Evolutionary conservation across 352 stramenopile genomes (phyloP).

Genomic region (Pythium myriotylum): DNA sequence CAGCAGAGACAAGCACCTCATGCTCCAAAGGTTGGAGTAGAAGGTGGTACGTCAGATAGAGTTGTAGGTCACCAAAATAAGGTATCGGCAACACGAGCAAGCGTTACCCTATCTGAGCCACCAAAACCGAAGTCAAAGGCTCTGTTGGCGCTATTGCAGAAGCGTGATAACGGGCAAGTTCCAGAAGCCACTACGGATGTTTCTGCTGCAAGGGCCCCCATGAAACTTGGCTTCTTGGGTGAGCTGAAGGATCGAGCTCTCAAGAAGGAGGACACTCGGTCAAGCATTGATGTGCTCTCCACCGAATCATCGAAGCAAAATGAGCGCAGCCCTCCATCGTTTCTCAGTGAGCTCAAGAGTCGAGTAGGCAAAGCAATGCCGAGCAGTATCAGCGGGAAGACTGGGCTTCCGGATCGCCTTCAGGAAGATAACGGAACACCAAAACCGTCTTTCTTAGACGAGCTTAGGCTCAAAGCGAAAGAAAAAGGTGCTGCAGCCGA

Average conservation of each 20-base stretch:
- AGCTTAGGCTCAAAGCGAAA: conserved; percentile 17
- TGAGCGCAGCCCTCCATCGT: background rate
- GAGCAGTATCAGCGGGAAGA: no score
- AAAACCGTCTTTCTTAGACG: conserved; percentile 22
- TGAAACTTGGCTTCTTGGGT: conserved; percentile 21
- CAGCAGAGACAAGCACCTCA: background rate
- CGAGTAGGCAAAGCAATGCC: background rate
- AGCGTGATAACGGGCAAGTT: conserved; percentile 1
- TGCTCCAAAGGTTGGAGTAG: background rate
- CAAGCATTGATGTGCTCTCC: no score
- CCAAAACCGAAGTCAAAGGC: conserved; percentile 32
- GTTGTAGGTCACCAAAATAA: no score
- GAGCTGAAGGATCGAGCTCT: conserved; percentile 18
- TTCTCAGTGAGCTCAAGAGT: conserved; percentile 25
- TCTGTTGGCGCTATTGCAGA: conserved; percentile 18
- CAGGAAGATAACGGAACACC: background rate
- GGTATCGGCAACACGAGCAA: background rate
- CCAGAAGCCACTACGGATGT: background rate
- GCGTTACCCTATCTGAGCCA: conserved; percentile 15
- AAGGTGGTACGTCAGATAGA: no score
- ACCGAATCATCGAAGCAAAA: background rate
- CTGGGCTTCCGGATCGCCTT: background rate
- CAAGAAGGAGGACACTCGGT: no score
- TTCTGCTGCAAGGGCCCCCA: background rate
- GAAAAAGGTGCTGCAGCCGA: background rate